Conservation (phyloP, 1,284 basidiomycete genomes). For the Crepidotus sp. region DNA sequence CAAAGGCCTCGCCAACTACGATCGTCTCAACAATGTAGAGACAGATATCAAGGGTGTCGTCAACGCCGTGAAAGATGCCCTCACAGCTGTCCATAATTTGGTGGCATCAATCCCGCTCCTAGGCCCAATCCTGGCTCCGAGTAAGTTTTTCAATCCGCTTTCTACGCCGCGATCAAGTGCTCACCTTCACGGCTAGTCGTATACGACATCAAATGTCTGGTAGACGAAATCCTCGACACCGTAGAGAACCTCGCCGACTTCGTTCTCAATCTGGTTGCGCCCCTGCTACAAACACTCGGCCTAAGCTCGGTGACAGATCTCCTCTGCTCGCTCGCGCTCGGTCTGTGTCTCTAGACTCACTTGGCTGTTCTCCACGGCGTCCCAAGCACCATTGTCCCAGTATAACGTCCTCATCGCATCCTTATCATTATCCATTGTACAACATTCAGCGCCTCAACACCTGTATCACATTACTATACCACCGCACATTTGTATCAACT, state of each 20-base stretch:
- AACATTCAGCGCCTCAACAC: neutral
- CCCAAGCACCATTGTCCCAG: too few relatives aligned
- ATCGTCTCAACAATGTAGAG: conserved; percentile 36
- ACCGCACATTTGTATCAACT: conserved; percentile 14
- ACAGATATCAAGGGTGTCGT: conserved; percentile 40
- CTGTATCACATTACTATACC: conserved; percentile 10
- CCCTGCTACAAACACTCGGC: conserved; percentile 1
- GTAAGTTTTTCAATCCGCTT: conserved; percentile 31
- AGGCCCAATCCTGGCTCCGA: conserved; percentile 43
- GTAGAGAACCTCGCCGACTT: conserved; percentile 43
- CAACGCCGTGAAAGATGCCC: conserved; percentile 38
- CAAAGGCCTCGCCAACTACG: conserved; percentile 48
- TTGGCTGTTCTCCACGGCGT: neutral
- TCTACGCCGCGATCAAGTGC: conserved; percentile 1
- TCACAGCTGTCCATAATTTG: conserved; percentile 26
- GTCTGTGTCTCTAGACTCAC: neutral
- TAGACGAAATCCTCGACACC: conserved; percentile 37
- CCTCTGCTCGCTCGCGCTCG: neutral
- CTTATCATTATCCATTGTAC: neutral
- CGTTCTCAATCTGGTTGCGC: conserved; percentile 29
- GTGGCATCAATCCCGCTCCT: conserved; percentile 34
- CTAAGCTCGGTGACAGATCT: neutral
- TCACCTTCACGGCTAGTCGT: conserved; percentile 28
- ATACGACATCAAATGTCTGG: conserved; percentile 40
- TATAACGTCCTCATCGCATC: neutral